phyloP scores from a whole-genome alignment of 805 yeast species.

The Candida saitoana region DNA sequence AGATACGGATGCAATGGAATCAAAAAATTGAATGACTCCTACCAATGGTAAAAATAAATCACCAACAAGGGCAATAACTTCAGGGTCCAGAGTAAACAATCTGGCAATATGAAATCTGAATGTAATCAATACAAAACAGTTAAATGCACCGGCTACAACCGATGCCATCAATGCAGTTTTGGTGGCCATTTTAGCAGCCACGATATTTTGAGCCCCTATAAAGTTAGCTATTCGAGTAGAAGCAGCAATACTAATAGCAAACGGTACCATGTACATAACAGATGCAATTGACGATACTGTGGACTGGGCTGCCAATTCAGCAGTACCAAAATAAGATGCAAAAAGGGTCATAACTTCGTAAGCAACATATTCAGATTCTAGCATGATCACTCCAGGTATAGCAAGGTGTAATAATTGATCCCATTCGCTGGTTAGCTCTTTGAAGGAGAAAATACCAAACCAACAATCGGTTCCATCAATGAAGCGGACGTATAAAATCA shows the following conservation, averaged over 20 bases:
- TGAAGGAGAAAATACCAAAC: slow-evolving; percentile 50
- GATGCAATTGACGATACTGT: slow-evolving; percentile 47
- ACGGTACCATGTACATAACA: slow-evolving; percentile 42
- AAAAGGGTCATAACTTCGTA: slow-evolving; percentile 44
- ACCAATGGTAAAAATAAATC: slow-evolving; percentile 56
- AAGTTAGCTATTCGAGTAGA: slow-evolving; percentile 44
- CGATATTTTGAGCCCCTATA: slow-evolving; percentile 40
- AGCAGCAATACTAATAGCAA: slow-evolving; percentile 43
- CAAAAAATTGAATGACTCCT: slow-evolving; percentile 62
- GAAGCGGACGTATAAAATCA: slow-evolving; percentile 36
- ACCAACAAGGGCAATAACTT: slow-evolving; percentile 50
- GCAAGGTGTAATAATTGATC: slow-evolving; percentile 33
- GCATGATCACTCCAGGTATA: slow-evolving; percentile 43
- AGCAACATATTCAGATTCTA: slow-evolving; percentile 43
- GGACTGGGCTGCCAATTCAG: slow-evolving; percentile 49
- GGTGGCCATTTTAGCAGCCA: slow-evolving; percentile 35
- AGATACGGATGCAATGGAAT: slow-evolving; percentile 66
- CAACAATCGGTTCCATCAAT: slow-evolving; percentile 69
- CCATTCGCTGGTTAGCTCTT: slow-evolving; percentile 34
- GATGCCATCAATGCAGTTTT: slow-evolving; percentile 28
- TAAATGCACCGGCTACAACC: slow-evolving; percentile 26
- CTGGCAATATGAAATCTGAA: slow-evolving; percentile 49
- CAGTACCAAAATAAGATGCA: slow-evolving; percentile 46
- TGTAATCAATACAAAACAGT: slow-evolving; percentile 43
- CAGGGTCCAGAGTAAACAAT: slow-evolving; percentile 59